Evolutionary conservation across 2,329 filamentous ascomycete species (phyloP), one percentile per base, ranked within the genome.

Genomic region (Emmonsia crescens): DNA sequence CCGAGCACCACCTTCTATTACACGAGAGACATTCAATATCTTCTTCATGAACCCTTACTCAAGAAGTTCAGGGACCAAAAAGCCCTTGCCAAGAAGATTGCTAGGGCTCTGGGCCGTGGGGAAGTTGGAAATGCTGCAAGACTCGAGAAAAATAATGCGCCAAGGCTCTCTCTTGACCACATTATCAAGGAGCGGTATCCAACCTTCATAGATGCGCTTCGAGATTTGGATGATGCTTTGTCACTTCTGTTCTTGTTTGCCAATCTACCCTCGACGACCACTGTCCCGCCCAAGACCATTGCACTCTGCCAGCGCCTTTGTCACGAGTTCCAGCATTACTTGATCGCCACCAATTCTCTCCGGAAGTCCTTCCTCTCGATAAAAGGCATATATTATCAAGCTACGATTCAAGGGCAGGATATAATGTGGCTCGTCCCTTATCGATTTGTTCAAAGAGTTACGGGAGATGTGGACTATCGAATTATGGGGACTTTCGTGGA

Each of bases 401-500:
- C 93, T 29, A 96, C 88, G 59, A 95, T 99, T 64, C 91, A 96
- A 75, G 94, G 94, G 57, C 92, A 99, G 78, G 93, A 97, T 71
- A 89, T 99, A 57, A 81, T 97, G 67, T 99, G 94, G 94, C 82
- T 99, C 46, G 93, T 96, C 12, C 94, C 94, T 0, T 99, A 99
- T 80, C 91, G 91, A 75, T 99, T 99, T 78, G 96, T 97, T 72
- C 94, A 99, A 80, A 83, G 89, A 68, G 87, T 96, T 16, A 89
- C 94, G 48, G 90, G 89, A 62, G 94, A 99, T 75, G 89, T 99
- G 66, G 94, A 99, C 76, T 99, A 96, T 79, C 84, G 94, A 71
- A 99, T 99, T 77, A 99, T 99, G 94, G 93, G 91, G 63, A 99
- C 94, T 4, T 99, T 99, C 73, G 87, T 99, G 66, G 93, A 99